A percentile compares a stretch with the other conserved stretches of the same genome.
Conservation (phyloP, 768 basidiomycete species). For the Panellus pusillus region DNA sequence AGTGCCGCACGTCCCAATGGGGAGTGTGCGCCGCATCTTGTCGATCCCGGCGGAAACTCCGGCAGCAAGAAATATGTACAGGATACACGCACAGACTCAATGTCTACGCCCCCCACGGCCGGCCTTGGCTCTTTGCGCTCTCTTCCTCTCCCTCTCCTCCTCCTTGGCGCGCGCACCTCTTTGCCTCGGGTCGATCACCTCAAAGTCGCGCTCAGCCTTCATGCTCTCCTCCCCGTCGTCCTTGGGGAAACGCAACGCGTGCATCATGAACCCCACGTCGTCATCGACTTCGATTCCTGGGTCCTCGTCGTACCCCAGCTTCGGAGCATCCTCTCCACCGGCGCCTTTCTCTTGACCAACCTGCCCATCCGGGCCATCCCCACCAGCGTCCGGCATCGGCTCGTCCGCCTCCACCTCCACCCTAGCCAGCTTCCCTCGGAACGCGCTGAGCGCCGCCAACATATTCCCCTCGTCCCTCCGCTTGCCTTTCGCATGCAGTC, state of each 20-base stretch:
- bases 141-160: conserved; percentile 73
- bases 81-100: not conserved
- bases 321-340: conserved; percentile 25
- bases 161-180: conserved; percentile 73
- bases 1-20: no score
- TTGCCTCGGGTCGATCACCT: conserved; percentile 83
- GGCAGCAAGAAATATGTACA: no score
- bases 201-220: conserved; percentile 84
- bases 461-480: conserved; percentile 73
- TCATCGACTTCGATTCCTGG: conserved; percentile 73
- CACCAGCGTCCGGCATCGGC: conserved; percentile 16
- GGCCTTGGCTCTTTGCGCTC: conserved; percentile 34
- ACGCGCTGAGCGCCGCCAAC: conserved; percentile 65
- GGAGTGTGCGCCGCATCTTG: no score
- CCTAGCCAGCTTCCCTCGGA: conserved; percentile 68
- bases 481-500: conserved; percentile 55
- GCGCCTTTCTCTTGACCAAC: conserved; percentile 19
- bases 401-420: conserved; percentile 16
- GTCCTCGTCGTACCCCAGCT: conserved; percentile 36
- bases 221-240: conserved; percentile 71
- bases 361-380: conserved; percentile 16
- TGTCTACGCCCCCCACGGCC: conserved; percentile 31
- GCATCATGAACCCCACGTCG: conserved; percentile 72
- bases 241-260: conserved; percentile 75
- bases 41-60: no score